A percentile compares a stretch with the other conserved stretches of the same genome.
Conservation (phyloP, 345 rosid species). For the Corymbia maculata region DNA sequence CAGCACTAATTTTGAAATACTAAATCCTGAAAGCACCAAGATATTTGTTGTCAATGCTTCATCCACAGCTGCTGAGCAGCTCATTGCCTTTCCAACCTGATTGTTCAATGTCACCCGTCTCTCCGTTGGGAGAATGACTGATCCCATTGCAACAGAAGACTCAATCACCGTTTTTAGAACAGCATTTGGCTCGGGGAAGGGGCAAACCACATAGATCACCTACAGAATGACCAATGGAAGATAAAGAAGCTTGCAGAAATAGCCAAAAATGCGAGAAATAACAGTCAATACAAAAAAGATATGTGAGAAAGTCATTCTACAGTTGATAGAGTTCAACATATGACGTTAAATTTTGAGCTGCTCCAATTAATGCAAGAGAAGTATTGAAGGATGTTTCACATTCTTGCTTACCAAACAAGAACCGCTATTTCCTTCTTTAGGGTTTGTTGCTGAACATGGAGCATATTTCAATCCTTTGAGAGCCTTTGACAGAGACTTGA, state of each 20-base stretch:
- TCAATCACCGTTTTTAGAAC: slow-evolving; percentile 78
- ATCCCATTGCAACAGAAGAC: slow-evolving; percentile 88
- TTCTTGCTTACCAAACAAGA: slow-evolving; percentile 62
- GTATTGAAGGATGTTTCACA: background rate
- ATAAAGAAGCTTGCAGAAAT: background rate
- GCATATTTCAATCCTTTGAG: slow-evolving; percentile 76
- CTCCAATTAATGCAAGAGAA: background rate
- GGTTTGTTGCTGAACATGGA: slow-evolving; percentile 42
- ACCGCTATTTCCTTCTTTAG: slow-evolving; percentile 77
- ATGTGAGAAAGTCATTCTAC: background rate
- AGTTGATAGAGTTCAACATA: background rate
- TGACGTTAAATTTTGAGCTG: background rate
- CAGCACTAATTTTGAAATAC: slow-evolving; percentile 71
- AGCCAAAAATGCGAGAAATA: background rate
- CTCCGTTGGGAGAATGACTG: slow-evolving; percentile 47
- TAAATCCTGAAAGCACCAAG: slow-evolving; percentile 81
- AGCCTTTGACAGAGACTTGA: slow-evolving; percentile 87
- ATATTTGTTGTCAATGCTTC: slow-evolving; percentile 80
- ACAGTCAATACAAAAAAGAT: background rate
- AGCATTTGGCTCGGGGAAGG: slow-evolving; percentile 94
- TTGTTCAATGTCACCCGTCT: slow-evolving; percentile 53
- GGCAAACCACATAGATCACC: slow-evolving; percentile 98
- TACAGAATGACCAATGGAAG: slow-evolving; percentile 6
- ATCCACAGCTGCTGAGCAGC: slow-evolving; percentile 76
- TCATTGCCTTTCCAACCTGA: slow-evolving; percentile 89